Evolutionary conservation across 2,329 filamentous ascomycete species (phyloP), one percentile per base, ranked within the genome.

Genomic region (Aspergillus puulaauensis): DNA sequence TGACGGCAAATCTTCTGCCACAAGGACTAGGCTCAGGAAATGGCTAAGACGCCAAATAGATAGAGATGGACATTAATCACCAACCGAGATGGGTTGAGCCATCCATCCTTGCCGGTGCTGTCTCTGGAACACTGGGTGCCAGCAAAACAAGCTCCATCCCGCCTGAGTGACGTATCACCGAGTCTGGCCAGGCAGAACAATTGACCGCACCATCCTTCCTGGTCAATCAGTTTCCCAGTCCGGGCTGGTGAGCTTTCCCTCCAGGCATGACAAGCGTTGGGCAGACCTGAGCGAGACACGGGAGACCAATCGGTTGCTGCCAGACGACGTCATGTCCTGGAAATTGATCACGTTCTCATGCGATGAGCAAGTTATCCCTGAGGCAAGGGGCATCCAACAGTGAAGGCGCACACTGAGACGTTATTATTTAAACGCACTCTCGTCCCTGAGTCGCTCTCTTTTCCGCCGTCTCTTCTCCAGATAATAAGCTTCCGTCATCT

Each of bases 311-410:
- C 56, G 41, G 41, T 45, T 44, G 21, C 12, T 5, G 19, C 15
- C 40, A 40, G 43, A 53, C 59, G 53, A 64, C 63, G 62, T 64
- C 62, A 63, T 63, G 50, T 51, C 37, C 46, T 58, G 17, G 19
- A 41, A 6, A 11, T n/a, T 57, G 57, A 52, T 59, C 57, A 59
- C 57, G 51, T 43, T 49, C 37, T n/a, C 53, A 6, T 19, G 35
- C 3, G 8, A 11, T n/a, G 4, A 39, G 15, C 23, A 23, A 52
- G 37, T 24, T 12, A 8, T 11, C 6, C n/a, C 15, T 46, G 41
- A 53, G 51, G 48, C 33, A 52, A 52, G 54, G 54, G 54, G 40
- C 49, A 12, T 15, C 23, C 37, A 11, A 44, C 24, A 8, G 49
- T 27, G 49, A 52, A 52, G 27, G 17, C 6, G 45, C 9, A 19